These are phyloP conservation scores for Pseudonitzschia delicatissima DNA, from an alignment of 108 stramenopile genomes.

Conservation along the genomic window DNA sequence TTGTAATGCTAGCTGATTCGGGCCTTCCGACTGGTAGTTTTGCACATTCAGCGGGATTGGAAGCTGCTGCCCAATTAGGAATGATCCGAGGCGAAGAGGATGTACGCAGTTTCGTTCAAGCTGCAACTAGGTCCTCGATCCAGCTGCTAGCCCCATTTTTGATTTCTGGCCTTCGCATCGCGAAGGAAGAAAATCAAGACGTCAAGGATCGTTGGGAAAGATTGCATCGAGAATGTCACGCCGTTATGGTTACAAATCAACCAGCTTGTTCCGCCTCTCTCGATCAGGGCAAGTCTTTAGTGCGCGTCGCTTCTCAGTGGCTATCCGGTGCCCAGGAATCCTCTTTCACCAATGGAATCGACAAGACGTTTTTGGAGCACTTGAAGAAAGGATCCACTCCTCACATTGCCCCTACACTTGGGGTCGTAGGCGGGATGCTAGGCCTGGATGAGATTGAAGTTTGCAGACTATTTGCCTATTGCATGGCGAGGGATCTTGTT, in stretches of 20 bases:
- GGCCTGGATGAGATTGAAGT: constrained; percentile 35
- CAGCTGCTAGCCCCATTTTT: constrained; percentile 61
- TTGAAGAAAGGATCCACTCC: constrained; percentile 7
- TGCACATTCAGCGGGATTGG: constrained; percentile 83
- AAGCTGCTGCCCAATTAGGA: constrained; percentile 75
- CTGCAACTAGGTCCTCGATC: constrained; percentile 59
- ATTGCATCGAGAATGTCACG: constrained; percentile 47
- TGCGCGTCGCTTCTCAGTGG: constrained; percentile 64
- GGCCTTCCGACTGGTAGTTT: constrained; percentile 78
- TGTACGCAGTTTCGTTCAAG: constrained; percentile 42
- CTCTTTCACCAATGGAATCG: background rate
- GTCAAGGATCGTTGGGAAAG: constrained; percentile 30
- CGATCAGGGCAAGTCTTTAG: constrained; percentile 74
- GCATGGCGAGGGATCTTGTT: constrained; percentile 73
- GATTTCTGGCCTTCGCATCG: constrained; percentile 47
- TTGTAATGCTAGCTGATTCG: constrained; percentile 69
- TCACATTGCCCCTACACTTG: constrained; percentile 66
- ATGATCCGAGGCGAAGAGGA: constrained; percentile 31
- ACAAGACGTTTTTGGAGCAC: background rate
- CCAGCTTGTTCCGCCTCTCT: constrained; percentile 70
- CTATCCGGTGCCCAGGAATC: constrained; percentile 10
- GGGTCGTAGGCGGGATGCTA: constrained; percentile 43
- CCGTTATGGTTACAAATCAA: constrained; percentile 52
- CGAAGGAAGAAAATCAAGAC: background rate
- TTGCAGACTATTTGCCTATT: constrained; percentile 62